phyloP scores from a whole-genome alignment of 257 asterid genomes.

The Penstemon davidsonii region DNA sequence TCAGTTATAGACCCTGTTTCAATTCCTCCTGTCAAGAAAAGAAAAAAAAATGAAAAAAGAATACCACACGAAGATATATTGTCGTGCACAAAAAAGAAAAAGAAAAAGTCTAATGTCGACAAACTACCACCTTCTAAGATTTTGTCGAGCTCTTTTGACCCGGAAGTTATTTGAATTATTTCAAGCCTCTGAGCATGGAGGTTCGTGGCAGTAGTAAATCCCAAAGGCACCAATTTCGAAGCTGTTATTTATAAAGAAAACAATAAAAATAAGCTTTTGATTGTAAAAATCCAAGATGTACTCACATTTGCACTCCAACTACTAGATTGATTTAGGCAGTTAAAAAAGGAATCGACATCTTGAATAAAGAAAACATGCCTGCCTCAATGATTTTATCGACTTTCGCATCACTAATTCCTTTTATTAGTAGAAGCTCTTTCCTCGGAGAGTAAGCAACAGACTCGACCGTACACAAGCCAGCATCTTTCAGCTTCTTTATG shows the following conservation, averaged over 20 bases:
- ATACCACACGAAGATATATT: background rate
- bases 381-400: slow-evolving; percentile 97
- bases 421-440: slow-evolving; percentile 86
- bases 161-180: slow-evolving; percentile 90
- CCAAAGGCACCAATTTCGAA: slow-evolving; percentile 93
- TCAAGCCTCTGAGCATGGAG: slow-evolving; percentile 95
- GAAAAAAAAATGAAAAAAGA: background rate
- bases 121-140: slow-evolving; percentile 69
- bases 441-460: slow-evolving; percentile 90
- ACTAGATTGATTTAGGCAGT: background rate
- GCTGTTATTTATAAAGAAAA: slow-evolving; percentile 51
- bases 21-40: slow-evolving; percentile 69
- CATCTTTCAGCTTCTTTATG: slow-evolving; percentile 88
- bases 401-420: slow-evolving; percentile 97
- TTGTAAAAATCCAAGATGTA: slow-evolving; percentile 13
- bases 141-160: slow-evolving; percentile 94
- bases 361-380: slow-evolving; percentile 55
- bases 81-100: slow-evolving; percentile 1
- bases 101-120: background rate
- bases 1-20: slow-evolving; percentile 96
- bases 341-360: background rate
- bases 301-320: background rate
- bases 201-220: slow-evolving; percentile 89
- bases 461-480: slow-evolving; percentile 91
- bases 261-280: slow-evolving; percentile 5